Conservation (phyloP, 768 basidiomycete species). For the Suillus occidentalis region DNA sequence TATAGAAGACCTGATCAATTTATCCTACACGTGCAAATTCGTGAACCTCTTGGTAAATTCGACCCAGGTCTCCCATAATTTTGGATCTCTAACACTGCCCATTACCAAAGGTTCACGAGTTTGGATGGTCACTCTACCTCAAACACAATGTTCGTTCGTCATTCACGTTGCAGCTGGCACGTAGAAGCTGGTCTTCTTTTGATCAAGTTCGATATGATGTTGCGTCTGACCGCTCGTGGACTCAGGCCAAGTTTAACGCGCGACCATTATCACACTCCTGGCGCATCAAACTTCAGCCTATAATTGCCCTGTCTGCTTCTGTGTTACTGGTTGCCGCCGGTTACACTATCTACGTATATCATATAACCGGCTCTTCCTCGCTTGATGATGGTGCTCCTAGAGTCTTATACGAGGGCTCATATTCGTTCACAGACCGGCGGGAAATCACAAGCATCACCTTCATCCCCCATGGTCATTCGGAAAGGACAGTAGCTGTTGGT, state of each 20-base stretch:
- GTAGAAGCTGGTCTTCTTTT: conserved; percentile 44
- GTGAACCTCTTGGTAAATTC: conserved; percentile 41
- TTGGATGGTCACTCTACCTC: conserved; percentile 59
- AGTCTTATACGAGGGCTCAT: conserved; percentile 43
- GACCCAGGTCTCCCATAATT: conserved; percentile 19
- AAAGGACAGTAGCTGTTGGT: conserved; percentile 51
- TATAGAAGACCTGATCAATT: conserved; percentile 39
- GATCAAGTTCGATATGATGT: conserved; percentile 49
- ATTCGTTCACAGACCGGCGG: conserved; percentile 38
- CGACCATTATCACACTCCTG: conserved; percentile 64
- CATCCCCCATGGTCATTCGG: conserved; percentile 42
- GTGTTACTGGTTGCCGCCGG: conserved; percentile 65
- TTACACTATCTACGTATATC: conserved; percentile 54
- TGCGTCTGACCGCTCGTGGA: conserved; percentile 57
- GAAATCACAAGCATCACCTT: conserved; percentile 60
- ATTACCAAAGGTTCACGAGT: conserved; percentile 50
- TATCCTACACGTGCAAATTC: conserved; percentile 31
- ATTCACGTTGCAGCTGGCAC: conserved; percentile 45
- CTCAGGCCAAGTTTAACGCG: conserved; percentile 50
- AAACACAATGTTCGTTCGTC: conserved; percentile 55
- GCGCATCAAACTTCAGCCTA: conserved; percentile 54
- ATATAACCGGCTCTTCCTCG: conserved; percentile 34
- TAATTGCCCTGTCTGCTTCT: conserved; percentile 53
- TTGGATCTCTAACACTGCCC: conserved; percentile 2
- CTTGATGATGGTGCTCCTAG: conserved; percentile 12